Evolutionary conservation across 306 rosid species (phyloP), one percentile per base, ranked within the genome.

Genomic region (Quercus dentata): DNA sequence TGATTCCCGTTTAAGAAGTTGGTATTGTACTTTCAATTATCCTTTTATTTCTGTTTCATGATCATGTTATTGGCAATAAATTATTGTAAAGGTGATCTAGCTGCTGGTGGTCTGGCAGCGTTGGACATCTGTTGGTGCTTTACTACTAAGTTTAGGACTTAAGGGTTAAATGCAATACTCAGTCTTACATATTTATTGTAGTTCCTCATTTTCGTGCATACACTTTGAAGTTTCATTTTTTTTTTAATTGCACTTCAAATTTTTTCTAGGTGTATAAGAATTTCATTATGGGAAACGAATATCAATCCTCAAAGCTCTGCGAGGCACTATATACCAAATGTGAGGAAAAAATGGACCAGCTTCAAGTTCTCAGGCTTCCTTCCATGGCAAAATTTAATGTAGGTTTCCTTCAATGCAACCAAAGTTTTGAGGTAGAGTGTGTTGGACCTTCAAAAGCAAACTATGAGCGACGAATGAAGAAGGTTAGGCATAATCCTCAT

Each of bases 331-430:
- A 92, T 84, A 95, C 86, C 51, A 87, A 78, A 74, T 95, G 99
- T 52, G 99, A 95, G 84, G 99, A 95, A 78, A 75, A 81, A 77
- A 92, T 95, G 99, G 99, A 95, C 82, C 92, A 91, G 31, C 98
- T 92, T 77, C 99, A 95, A 88, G 90, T 82, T 82, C 97, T 95
- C 55, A 86, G 88, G 80, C 99, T 95, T 79, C 99, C 99, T 41
- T 90, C 97, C 80, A 89, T 95, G 97, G 97, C 99, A 44, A 95
- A 95, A 82, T 95, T 95, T 69, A 90, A 93, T 83, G 99, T 97
- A 68, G 98, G 98, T 79, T 89, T 93, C 86, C 78, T 86, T 80
- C 92, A 86, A 49, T 92, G 99, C 93, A 92, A 90, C 81, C 87
- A 27, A 79, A 93, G 97, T 87, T 92, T 95, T 76, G 94, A 84